Conservation (phyloP, 176 grass and related monocot genomes). For the Bolboschoenus planiculmis region DNA sequence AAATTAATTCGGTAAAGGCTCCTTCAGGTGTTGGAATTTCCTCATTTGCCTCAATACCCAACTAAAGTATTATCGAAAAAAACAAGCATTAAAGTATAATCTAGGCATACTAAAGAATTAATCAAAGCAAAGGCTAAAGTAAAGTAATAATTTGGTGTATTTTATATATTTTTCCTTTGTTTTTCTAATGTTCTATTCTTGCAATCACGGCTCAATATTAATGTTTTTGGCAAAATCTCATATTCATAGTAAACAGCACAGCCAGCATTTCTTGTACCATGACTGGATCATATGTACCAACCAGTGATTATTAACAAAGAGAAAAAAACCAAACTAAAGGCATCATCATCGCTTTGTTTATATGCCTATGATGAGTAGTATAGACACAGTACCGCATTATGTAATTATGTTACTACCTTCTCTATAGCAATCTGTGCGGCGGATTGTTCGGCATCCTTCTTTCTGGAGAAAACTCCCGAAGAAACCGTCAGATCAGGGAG, state of each 20-base stretch:
- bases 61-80: conserved; percentile 29
- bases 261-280: neutral
- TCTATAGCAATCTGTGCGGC: conserved; percentile 88
- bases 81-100: conserved; percentile 17
- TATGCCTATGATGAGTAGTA: neutral
- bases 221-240: neutral
- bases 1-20: conserved; percentile 75
- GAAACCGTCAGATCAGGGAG: conserved; percentile 62
- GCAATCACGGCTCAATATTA: neutral
- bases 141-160: neutral
- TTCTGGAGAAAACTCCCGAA: conserved; percentile 53
- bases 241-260: neutral
- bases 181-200: neutral
- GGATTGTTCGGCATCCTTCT: conserved; percentile 93
- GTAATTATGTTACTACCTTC: conserved; percentile 39
- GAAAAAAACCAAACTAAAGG: neutral
- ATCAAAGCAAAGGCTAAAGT: neutral
- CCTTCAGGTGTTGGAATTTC: conserved; percentile 57
- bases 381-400: neutral
- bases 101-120: neutral
- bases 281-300: neutral
- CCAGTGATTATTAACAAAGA: neutral
- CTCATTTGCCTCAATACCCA: conserved; percentile 53
- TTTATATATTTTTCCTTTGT: neutral
- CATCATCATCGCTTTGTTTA: neutral